These are phyloP conservation scores for Solioccasus polychromus DNA, from an alignment of 768 basidiomycete species.

Conservation along the genomic window DNA sequence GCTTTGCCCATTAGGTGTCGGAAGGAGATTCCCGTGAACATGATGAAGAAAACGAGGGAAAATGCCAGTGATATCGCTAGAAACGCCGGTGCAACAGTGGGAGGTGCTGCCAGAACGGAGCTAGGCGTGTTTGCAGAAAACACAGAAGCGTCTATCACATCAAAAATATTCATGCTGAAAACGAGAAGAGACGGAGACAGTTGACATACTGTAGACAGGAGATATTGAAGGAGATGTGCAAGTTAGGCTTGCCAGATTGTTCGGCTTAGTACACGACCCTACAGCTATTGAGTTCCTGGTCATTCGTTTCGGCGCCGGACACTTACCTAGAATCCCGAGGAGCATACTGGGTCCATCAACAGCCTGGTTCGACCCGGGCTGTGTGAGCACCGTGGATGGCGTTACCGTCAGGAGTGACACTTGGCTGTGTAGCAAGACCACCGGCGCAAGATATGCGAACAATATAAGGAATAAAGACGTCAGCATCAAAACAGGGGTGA, in stretches of 20 bases:
- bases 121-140: constrained; percentile 57
- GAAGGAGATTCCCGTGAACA: constrained; percentile 63
- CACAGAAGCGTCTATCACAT: constrained; percentile 54
- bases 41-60: constrained; percentile 60
- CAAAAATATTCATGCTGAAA: not conserved
- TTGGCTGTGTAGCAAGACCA: constrained; percentile 52
- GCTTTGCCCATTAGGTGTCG: constrained; percentile 60
- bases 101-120: constrained; percentile 56
- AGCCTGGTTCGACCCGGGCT: constrained; percentile 28
- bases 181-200: not conserved
- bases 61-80: constrained; percentile 59
- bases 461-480: constrained; percentile 64
- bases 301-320: not conserved
- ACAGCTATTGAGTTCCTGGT: not conserved
- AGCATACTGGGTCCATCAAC: constrained; percentile 70
- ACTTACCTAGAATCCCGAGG: constrained; percentile 65
- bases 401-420: constrained; percentile 66
- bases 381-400: constrained; percentile 47
- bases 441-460: constrained; percentile 69
- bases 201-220: constrained; percentile 61
- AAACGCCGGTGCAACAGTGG: constrained; percentile 58
- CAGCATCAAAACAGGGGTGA: constrained; percentile 63
- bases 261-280: constrained; percentile 68
- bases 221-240: constrained; percentile 57
- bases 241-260: constrained; percentile 45